A percentile compares a stretch with the other conserved stretches of the same genome.
Conservation (phyloP, 2,329 filamentous ascomycete genomes). For the Xylariaceae sp. region DNA sequence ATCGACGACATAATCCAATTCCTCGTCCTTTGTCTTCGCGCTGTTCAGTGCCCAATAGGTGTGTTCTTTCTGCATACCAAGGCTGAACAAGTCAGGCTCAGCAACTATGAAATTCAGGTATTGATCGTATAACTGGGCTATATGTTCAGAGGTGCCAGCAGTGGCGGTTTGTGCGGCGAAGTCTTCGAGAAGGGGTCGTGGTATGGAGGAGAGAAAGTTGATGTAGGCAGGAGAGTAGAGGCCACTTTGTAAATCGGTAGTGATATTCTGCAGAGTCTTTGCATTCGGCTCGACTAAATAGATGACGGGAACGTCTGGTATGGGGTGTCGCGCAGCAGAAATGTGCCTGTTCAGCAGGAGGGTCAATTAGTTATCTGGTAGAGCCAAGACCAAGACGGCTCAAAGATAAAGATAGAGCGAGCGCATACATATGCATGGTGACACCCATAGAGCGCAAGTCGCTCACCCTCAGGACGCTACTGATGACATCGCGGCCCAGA, state of each 20-base stretch:
- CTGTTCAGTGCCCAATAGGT: constrained; percentile 98
- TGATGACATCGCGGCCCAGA: constrained; percentile 90
- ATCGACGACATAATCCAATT: constrained; percentile 86
- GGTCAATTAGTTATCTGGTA: not conserved
- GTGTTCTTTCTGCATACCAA: constrained; percentile 89
- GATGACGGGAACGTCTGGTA: constrained; percentile 94
- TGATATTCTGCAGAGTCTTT: constrained; percentile 82
- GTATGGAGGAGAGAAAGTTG: constrained; percentile 95
- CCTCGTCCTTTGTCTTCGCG: constrained; percentile 85
- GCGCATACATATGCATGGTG: constrained; percentile 84
- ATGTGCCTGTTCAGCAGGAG: constrained; percentile 67
- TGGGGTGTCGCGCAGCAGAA: constrained; percentile 80
- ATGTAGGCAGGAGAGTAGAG: constrained; percentile 94
- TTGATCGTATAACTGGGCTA: constrained; percentile 93
- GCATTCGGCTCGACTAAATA: constrained; percentile 92
- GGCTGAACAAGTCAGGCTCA: constrained; percentile 92
- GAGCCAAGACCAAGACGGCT: constrained; percentile 32
- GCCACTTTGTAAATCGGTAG: constrained; percentile 81
- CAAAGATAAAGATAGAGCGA: not conserved
- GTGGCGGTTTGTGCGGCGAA: constrained; percentile 89
- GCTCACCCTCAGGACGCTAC: constrained; percentile 91
- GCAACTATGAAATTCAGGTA: constrained; percentile 97
- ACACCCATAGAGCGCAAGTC: constrained; percentile 94
- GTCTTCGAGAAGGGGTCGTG: constrained; percentile 88
- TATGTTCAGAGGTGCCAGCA: constrained; percentile 84